Conservation (phyloP, 2,329 filamentous ascomycete genomes). For the Penicillium glabrum region DNA sequence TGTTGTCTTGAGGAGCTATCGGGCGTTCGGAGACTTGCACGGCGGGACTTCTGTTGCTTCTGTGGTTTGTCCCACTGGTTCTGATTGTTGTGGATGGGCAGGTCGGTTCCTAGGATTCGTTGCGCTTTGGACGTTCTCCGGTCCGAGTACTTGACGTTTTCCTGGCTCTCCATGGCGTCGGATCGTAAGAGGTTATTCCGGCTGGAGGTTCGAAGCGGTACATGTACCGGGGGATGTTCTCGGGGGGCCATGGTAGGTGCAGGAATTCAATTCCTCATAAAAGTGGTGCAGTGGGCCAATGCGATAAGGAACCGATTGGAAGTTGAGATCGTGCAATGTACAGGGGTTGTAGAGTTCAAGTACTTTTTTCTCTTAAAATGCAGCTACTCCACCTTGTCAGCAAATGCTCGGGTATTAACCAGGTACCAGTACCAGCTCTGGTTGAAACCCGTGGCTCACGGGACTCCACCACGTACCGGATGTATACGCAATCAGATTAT, state of each 20-base stretch:
- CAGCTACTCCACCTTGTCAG: background rate
- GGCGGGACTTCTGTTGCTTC: slow-evolving; percentile 17
- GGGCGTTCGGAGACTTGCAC: slow-evolving; percentile 45
- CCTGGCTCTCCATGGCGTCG: slow-evolving; percentile 18
- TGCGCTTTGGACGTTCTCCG: slow-evolving; percentile 32
- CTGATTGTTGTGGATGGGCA: slow-evolving; percentile 25
- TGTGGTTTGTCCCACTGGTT: slow-evolving; percentile 23
- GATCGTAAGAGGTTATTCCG: slow-evolving; percentile 8
- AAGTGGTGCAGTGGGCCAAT: background rate
- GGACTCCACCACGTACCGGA: background rate
- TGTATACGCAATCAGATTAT: background rate
- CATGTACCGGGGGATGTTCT: slow-evolving; percentile 7
- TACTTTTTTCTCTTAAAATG: background rate
- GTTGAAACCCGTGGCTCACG: background rate
- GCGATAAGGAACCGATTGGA: background rate
- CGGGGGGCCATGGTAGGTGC: background rate
- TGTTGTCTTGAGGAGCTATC: slow-evolving; percentile 32
- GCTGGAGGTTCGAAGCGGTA: slow-evolving; percentile 24
- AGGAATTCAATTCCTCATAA: background rate
- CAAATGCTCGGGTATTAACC: background rate
- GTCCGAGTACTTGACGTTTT: slow-evolving; percentile 15
- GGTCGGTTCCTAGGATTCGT: slow-evolving; percentile 32
- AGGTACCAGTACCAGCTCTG: background rate
- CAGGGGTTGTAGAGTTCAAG: background rate
- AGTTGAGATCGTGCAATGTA: background rate